Conservation (phyloP, 495 filamentous ascomycete species). For the Penicillium egyptiacum region DNA sequence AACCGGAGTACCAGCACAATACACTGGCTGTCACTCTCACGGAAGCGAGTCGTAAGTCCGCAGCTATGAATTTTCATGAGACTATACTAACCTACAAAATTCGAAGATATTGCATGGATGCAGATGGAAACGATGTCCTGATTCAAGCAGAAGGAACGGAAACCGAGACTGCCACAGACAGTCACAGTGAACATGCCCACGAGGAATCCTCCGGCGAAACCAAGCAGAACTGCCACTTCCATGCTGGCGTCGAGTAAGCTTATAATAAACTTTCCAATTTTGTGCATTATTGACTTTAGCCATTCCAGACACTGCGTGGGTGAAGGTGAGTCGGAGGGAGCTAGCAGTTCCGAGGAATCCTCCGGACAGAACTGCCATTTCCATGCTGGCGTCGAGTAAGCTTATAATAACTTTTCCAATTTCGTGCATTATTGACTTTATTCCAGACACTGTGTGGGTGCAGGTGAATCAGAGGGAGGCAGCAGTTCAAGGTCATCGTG, state of each 20-base stretch:
- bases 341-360: constrained; percentile 17
- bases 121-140: constrained; percentile 49
- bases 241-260: constrained; percentile 63
- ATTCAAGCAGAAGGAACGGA: constrained; percentile 34
- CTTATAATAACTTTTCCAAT: background rate
- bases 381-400: constrained; percentile 65
- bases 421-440: constrained; percentile 6
- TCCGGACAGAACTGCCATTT: constrained; percentile 54
- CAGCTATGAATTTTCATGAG: too few relatives aligned
- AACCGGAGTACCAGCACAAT: constrained; percentile 44
- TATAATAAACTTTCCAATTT: background rate
- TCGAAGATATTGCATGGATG: constrained; percentile 47
- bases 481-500: constrained; percentile 38
- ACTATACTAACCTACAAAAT: constrained; percentile 2
- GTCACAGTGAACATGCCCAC: constrained; percentile 1
- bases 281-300: constrained; percentile 11
- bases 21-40: constrained; percentile 54
- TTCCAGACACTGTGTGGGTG: constrained; percentile 50
- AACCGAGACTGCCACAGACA: background rate
- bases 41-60: constrained; percentile 44
- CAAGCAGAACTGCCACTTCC: constrained; percentile 56
- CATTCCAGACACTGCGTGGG: constrained; percentile 49
- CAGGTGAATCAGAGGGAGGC: constrained; percentile 31
- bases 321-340: constrained; percentile 33
- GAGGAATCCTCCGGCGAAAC: constrained; percentile 17